A percentile compares a stretch with the other conserved stretches of the same genome.
These are phyloP conservation scores for Chlorella sorokiniana DNA, from an alignment of 139 green algal genomes.

Conservation along the genomic window DNA sequence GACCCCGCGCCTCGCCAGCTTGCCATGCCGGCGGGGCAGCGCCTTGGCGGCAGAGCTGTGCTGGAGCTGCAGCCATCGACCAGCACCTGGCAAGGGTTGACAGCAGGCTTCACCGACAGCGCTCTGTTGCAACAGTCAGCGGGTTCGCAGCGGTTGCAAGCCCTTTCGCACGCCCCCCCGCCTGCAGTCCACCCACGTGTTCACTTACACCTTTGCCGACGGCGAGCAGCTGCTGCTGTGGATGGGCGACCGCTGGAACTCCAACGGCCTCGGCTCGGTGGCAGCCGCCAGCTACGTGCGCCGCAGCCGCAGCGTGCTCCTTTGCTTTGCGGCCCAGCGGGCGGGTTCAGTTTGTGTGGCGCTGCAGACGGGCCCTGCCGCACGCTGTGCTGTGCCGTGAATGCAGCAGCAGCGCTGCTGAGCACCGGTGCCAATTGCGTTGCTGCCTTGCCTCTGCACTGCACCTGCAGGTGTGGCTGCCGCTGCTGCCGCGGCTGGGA, in stretches of 20 bases:
- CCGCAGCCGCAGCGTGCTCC: neutral
- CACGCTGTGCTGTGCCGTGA: neutral
- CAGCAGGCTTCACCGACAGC: neutral
- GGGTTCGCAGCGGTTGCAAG: neutral
- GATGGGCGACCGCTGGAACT: constrained; percentile 26
- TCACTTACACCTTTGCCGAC: neutral
- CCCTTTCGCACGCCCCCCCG: neutral
- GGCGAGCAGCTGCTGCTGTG: constrained; percentile 11
- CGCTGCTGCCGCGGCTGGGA: constrained; percentile 8
- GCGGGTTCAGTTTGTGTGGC: neutral
- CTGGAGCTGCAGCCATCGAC: too few relatives aligned
- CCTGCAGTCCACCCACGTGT: constrained; percentile 14
- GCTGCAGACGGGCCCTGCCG: neutral
- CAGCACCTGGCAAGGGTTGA: too few relatives aligned
- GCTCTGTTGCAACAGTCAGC: neutral
- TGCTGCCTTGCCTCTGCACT: neutral
- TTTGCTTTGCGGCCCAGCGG: neutral
- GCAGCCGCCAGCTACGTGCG: constrained; percentile 15
- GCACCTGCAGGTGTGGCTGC: constrained; percentile 14
- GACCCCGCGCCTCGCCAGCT: neutral
- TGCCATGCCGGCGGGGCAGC: too few relatives aligned
- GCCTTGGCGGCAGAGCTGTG: too few relatives aligned
- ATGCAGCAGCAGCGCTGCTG: neutral
- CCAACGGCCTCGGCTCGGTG: neutral
- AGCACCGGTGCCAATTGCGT: too few relatives aligned